A percentile compares a stretch with the other conserved stretches of the same genome.
Evolutionary conservation across 768 basidiomycete genomes (phyloP).

Genomic region (Mycena haematopus): DNA sequence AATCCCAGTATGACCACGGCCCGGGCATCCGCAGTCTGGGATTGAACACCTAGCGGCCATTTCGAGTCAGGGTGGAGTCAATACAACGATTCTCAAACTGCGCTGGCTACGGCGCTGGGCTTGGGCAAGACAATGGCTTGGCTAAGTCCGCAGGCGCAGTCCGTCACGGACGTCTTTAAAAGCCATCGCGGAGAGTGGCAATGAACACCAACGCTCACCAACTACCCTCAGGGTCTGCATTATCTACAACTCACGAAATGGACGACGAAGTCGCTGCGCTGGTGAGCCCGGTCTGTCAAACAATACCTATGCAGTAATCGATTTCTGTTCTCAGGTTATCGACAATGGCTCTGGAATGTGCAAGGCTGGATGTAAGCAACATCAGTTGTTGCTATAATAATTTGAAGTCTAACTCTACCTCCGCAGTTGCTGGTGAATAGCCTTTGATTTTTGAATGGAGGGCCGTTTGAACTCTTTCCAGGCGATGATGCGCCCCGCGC

Average conservation of each 20-base stretch:
- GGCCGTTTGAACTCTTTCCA: neutral
- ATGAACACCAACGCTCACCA: neutral
- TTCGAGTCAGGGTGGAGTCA: neutral
- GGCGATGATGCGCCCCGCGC: constrained; percentile 18
- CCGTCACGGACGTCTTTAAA: neutral
- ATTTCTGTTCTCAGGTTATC: constrained; percentile 6
- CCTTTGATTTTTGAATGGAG: too few relatives aligned
- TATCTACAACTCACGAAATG: neutral
- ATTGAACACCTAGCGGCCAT: neutral
- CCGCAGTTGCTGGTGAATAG: constrained; percentile 11
- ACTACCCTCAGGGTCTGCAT: neutral
- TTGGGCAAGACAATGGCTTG: neutral
- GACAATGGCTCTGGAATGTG: constrained; percentile 21
- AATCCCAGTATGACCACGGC: too few relatives aligned
- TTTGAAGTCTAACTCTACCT: neutral
- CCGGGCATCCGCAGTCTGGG: neutral
- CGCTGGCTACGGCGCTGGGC: neutral
- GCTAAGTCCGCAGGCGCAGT: neutral
- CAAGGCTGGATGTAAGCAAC: constrained; percentile 19
- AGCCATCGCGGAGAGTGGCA: neutral
- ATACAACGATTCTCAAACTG: neutral
- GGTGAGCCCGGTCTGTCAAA: neutral
- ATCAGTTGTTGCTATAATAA: neutral
- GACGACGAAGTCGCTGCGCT: constrained; percentile 10
- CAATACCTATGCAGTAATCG: neutral